Evolutionary conservation across 805 yeast genomes (phyloP), one percentile per base, ranked within the genome.

Genomic region (Saturnispora kantuleensis): DNA sequence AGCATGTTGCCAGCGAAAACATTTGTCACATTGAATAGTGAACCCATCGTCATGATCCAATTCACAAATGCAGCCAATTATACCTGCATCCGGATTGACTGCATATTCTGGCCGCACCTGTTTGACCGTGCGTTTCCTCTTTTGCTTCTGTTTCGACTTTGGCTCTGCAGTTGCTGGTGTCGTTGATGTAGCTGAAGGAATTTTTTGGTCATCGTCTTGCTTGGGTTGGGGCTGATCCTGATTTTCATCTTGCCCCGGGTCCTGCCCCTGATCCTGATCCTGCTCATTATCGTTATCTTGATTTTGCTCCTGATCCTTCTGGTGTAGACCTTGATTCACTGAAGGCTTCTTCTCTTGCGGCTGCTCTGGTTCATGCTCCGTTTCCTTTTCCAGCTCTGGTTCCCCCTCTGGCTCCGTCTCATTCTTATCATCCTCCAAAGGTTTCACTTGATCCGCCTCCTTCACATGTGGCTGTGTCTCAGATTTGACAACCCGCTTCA

Each of bases 1-100:
- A 26, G 93, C 88, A 65, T 89, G 97, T 59, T 89, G 96, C 97
- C 97, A 89, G 50, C 95, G 76, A 61, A 76, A 81, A 62, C 97
- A 89, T 31, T 77, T 72, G 59, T 88, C 96, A 66, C 98, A 93
- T 64, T 93, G 97, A 50, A 93, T 84, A 18, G 95, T 89, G 56
- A 86, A 82, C 0, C 97, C 97, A 54, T 90, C 93, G 63, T 87
- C 96, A 48, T 86, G 94, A 47, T 79, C 84, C 53, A 71, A 79
- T 1, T 79, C 87, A 69, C 97, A 90, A 8, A 89, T 77, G 64
- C 97, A 90, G 2, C 95, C 86, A 44, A 90, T 89, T 0, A 78
- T 64, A 0, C 96, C 96, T 2, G 90, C 71, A 58, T 89, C 95
- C 4, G 86, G 84, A 51, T 77, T 86, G 1, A 82, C 88, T 12